Conservation (phyloP, 371 early-diverging fungal genomes). For the Umbelopsis sp. region DNA sequence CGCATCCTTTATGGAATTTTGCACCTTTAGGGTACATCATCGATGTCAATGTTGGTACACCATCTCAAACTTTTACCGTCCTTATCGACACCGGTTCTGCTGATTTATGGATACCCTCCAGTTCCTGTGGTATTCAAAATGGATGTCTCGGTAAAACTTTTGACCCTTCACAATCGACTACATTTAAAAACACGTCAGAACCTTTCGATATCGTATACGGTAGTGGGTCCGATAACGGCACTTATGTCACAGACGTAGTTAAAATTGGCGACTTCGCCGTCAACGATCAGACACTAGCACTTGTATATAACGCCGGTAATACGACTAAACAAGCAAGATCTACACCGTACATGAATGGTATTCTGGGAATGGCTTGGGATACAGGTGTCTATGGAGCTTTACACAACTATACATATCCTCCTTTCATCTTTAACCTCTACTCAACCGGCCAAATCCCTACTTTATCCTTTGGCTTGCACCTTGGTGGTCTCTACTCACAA, state of each 20-base stretch:
- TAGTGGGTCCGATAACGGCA: conserved; percentile 60
- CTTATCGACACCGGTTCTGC: conserved; percentile 79
- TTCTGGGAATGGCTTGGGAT: conserved; percentile 6
- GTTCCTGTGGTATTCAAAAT: conserved; percentile 20
- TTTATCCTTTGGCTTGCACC: background rate
- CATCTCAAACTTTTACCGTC: conserved; percentile 89
- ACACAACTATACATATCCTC: background rate
- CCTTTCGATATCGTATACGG: conserved; percentile 65
- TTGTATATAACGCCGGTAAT: background rate
- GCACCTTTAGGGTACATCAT: conserved; percentile 3
- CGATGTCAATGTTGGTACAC: conserved; percentile 83
- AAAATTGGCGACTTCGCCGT: conserved; percentile 48
- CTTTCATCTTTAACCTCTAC: conserved; percentile 2
- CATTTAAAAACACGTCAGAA: conserved; percentile 43
- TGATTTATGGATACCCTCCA: conserved; percentile 51
- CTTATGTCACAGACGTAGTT: conserved; percentile 57
- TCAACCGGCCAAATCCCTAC: background rate
- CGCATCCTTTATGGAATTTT: background rate
- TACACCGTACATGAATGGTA: conserved; percentile 1
- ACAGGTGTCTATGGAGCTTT: background rate
- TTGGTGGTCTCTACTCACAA: conserved; percentile 11
- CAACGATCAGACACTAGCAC: conserved; percentile 50
- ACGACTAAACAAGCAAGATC: background rate
- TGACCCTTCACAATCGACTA: conserved; percentile 52
- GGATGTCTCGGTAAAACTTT: conserved; percentile 51